Conservation (phyloP, 2,329 filamentous ascomycete genomes). For the Diaporthe sp. region DNA sequence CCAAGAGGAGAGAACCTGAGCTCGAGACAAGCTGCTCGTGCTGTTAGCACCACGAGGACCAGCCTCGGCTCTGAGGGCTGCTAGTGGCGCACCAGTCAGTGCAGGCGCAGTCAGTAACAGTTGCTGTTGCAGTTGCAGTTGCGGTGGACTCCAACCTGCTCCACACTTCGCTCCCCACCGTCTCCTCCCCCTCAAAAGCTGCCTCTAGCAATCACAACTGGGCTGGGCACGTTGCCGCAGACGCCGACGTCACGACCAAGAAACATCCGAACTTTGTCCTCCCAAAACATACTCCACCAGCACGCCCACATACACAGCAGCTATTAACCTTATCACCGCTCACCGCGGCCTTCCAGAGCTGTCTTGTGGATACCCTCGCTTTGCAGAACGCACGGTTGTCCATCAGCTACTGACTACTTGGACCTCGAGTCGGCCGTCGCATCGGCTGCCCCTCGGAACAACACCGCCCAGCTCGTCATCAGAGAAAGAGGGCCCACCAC, state of each 20-base stretch:
- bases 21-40: background rate
- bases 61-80: background rate
- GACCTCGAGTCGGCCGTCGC: background rate
- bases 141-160: slow-evolving; percentile 12
- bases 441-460: background rate
- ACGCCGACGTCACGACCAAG: slow-evolving; percentile 26
- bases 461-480: slow-evolving; percentile 1
- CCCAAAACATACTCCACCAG: slow-evolving; percentile 18
- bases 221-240: slow-evolving; percentile 4
- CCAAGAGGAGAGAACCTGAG: background rate
- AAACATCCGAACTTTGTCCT: slow-evolving; percentile 16
- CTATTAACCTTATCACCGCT: background rate
- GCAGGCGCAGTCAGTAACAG: background rate
- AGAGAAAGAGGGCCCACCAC: background rate
- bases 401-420: background rate
- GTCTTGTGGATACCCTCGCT: background rate
- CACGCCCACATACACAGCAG: slow-evolving; percentile 5
- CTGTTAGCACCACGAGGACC: background rate
- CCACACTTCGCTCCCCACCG: slow-evolving; percentile 12
- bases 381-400: background rate
- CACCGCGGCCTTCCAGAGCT: slow-evolving; percentile 2
- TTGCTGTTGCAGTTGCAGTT: background rate
- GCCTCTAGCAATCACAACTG: slow-evolving; percentile 7
- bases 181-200: slow-evolving; percentile 28
- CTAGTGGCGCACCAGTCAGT: background rate